A percentile compares a stretch with the other conserved stretches of the same genome.
phyloP scores from a whole-genome alignment of 306 rosid genomes.

The Acmispon strigosus region DNA sequence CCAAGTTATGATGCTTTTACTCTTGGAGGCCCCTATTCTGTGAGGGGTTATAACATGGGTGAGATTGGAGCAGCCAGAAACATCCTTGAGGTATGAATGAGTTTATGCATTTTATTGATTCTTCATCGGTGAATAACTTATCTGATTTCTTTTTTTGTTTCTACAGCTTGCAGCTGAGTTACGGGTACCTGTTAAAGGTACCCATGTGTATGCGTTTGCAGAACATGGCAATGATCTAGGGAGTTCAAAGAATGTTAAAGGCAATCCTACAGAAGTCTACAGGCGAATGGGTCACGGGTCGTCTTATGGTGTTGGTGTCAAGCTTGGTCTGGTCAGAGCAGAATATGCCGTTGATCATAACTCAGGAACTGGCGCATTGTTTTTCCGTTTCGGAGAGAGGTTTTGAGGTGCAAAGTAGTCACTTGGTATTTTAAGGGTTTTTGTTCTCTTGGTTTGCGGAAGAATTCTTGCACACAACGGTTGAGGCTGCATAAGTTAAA shows the following conservation, averaged over 20 bases:
- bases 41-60: slow-evolving; percentile 97
- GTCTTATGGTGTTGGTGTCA: slow-evolving; percentile 80
- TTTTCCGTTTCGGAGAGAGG: slow-evolving; percentile 94
- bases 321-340: slow-evolving; percentile 82
- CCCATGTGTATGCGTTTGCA: slow-evolving; percentile 78
- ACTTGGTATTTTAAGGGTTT: neutral
- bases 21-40: slow-evolving; percentile 97
- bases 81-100: slow-evolving; percentile 73
- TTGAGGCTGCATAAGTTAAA: neutral
- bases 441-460: slow-evolving; percentile 25
- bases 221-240: slow-evolving; percentile 96
- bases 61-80: slow-evolving; percentile 93
- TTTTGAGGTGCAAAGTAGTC: slow-evolving; percentile 45
- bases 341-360: slow-evolving; percentile 93
- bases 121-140: neutral
- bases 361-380: slow-evolving; percentile 87
- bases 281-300: slow-evolving; percentile 89
- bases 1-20: slow-evolving; percentile 97
- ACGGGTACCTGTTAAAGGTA: slow-evolving; percentile 73
- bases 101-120: neutral
- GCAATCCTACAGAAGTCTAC: slow-evolving; percentile 92
- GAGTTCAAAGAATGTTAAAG: slow-evolving; percentile 81
- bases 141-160: slow-evolving; percentile 7
- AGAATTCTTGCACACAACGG: slow-evolving; percentile 21
- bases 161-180: slow-evolving; percentile 88